Evolutionary conservation across 305 asterid species (phyloP), one percentile per base, ranked within the genome.

Genomic region (Lippia alba): DNA sequence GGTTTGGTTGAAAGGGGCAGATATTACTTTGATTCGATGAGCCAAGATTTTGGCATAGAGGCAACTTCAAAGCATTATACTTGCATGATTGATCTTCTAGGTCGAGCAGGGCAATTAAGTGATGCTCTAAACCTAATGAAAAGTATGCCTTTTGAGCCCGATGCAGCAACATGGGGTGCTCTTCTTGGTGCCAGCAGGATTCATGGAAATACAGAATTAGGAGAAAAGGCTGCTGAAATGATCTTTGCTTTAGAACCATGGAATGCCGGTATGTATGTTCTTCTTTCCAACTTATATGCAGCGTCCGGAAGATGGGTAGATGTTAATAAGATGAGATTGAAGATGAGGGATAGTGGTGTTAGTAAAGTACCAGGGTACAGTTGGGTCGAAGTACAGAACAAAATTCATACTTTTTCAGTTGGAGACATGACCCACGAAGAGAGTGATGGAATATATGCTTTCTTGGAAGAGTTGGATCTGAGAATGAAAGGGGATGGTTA

Each of bases 91-190:
- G 98, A 91, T 83, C 96, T 93, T 64, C 69, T 91, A 48, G 97
- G 97, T 56, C 96, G 96, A 81, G 93, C 96, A 12, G 97, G 98
- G 44, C 85, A 81, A 62, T 83, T 93, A 49, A 84, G 81, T 53
- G 96, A 91, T 16, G 98, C 98, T 73, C 86, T 87, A 68, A 79
- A 81, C 62, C 81, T 91, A 60, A 83, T 93, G 80, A 80, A 58
- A 66, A 78, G 66, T 61, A 89, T 91, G 96, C 91, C 97, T 46
- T 85, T 88, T n/a, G 94, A 91, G 76, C 94, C 98, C 56, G 96
- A 94, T 54, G 96, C 98, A 76, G 96, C 96, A 41, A 85, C 96
- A 19, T 94, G 98, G 98, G 96, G 97, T 64, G 94, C 98, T 44
- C 90, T 94, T 56, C 96, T 94, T 19, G 97, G 96, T 62, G 98